Percentiles rank a stretch among this genome's conserved stretches.
These are phyloP conservation scores for Kokia cookei DNA, from an alignment of 441 rosid genomes.

Conservation along the genomic window DNA sequence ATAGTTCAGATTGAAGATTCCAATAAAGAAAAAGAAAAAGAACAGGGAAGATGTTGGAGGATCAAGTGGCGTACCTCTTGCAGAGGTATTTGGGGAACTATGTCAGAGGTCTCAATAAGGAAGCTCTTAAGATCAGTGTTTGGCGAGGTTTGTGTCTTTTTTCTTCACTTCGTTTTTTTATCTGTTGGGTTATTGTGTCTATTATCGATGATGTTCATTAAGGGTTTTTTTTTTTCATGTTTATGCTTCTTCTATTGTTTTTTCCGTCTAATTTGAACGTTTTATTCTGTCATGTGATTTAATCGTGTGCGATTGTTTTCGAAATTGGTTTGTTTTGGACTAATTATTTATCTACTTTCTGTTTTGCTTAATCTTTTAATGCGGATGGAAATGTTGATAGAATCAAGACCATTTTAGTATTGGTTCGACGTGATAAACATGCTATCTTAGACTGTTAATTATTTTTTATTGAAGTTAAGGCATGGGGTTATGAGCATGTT, in stretches of 20 bases:
- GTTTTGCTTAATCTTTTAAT: not conserved
- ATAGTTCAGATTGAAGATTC: conserved; percentile 5
- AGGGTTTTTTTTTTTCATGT: not conserved
- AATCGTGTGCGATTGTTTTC: not conserved
- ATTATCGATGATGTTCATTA: not conserved
- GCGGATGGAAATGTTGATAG: not conserved
- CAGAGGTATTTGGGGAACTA: conserved; percentile 93
- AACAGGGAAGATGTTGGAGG: conserved; percentile 80
- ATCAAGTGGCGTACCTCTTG: conserved; percentile 88
- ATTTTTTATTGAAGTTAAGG: not conserved
- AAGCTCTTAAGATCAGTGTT: conserved; percentile 96
- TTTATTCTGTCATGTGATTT: not conserved
- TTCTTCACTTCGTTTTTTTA: not conserved
- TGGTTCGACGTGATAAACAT: too few species aligned
- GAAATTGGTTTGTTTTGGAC: not conserved
- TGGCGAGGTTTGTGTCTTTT: conserved; percentile 61
- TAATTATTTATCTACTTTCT: not conserved
- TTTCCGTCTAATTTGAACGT: not conserved
- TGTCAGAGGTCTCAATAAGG: conserved; percentile 81
- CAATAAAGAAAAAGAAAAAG: not conserved
- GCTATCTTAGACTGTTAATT: too few species aligned
- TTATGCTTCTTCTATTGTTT: not conserved
- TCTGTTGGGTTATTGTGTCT: not conserved
- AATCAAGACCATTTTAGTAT: not conserved
- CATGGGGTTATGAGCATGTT: not conserved